These are phyloP conservation scores for Lactarius akahatsu DNA, from an alignment of 768 basidiomycete species.

Conservation along the genomic window DNA sequence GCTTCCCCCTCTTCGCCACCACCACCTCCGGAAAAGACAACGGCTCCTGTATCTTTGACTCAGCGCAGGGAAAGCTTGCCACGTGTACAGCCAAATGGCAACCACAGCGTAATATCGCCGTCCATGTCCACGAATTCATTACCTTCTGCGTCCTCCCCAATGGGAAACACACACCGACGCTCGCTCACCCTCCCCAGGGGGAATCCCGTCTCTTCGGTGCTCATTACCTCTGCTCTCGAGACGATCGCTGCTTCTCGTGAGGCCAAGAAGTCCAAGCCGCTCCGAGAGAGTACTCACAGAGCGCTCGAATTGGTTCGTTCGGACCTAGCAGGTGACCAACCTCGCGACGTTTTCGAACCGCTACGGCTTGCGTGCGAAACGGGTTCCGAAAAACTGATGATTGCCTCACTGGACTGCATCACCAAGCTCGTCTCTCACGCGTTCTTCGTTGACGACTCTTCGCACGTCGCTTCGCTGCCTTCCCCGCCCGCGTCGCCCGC, in stretches of 20 bases:
- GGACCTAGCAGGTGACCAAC: constrained; percentile 70
- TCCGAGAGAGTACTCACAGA: constrained; percentile 78
- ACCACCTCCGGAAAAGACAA: constrained; percentile 20
- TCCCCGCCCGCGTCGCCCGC: constrained; percentile 80
- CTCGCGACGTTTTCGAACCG: constrained; percentile 93
- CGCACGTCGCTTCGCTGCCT: constrained; percentile 44
- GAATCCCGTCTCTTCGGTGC: constrained; percentile 71
- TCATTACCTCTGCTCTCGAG: constrained; percentile 83
- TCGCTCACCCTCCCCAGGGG: constrained; percentile 50
- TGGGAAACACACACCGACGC: constrained; percentile 35
- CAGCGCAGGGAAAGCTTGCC: constrained; percentile 24
- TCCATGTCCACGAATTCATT: constrained; percentile 29
- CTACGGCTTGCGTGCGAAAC: constrained; percentile 96
- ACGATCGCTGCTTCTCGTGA: constrained; percentile 85
- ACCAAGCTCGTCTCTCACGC: constrained; percentile 97
- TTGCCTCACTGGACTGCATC: constrained; percentile 95
- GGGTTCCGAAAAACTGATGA: constrained; percentile 88
- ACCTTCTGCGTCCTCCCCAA: constrained; percentile 25
- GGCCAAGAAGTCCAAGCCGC: constrained; percentile 75
- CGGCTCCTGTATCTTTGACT: background rate
- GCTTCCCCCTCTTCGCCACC: constrained; percentile 19
- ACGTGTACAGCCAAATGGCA: constrained; percentile 15
- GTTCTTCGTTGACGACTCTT: constrained; percentile 79
- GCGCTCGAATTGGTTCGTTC: constrained; percentile 81
- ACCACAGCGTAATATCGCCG: constrained; percentile 13